A percentile compares a stretch with the other conserved stretches of the same genome.
These are phyloP conservation scores for Talaromyces ruber DNA, from an alignment of 495 filamentous ascomycete genomes.

Conservation along the genomic window DNA sequence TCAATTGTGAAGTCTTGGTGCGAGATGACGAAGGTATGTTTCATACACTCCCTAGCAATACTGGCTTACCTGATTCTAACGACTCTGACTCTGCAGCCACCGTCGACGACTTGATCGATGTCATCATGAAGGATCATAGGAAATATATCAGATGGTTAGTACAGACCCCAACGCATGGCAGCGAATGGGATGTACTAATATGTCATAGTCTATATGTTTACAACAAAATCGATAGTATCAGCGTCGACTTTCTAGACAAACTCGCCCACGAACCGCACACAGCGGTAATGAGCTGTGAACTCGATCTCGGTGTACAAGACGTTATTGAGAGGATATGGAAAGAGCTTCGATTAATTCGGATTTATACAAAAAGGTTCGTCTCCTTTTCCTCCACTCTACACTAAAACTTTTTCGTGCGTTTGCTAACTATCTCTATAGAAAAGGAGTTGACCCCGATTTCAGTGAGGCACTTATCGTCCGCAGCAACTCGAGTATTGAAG, in stretches of 20 bases:
- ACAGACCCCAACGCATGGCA: background rate
- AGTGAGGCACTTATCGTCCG: conserved; percentile 90
- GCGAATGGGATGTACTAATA: conserved; percentile 5
- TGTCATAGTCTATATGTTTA: conserved; percentile 85
- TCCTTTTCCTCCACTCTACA: background rate
- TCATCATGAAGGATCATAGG: conserved; percentile 97
- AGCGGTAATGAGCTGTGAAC: conserved; percentile 94
- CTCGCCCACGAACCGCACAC: conserved; percentile 90
- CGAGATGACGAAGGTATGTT: conserved; percentile 76
- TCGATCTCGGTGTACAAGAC: conserved; percentile 93
- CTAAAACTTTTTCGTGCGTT: background rate
- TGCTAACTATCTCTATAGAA: conserved; percentile 30
- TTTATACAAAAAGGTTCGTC: conserved; percentile 85
- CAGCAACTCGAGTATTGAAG: conserved; percentile 79
- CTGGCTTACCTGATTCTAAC: background rate
- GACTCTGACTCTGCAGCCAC: conserved; percentile 45
- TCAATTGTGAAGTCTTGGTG: conserved; percentile 94
- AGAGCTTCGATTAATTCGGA: conserved; percentile 79
- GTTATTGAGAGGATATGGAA: conserved; percentile 95
- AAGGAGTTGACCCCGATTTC: conserved; percentile 88
- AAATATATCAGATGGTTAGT: conserved; percentile 84
- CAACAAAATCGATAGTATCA: conserved; percentile 98
- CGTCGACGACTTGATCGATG: conserved; percentile 97
- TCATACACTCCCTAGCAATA: background rate
- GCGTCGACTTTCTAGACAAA: conserved; percentile 84